These are phyloP conservation scores for Phytophthora pluvialis DNA, from an alignment of 352 stramenopile genomes.

Conservation along the genomic window DNA sequence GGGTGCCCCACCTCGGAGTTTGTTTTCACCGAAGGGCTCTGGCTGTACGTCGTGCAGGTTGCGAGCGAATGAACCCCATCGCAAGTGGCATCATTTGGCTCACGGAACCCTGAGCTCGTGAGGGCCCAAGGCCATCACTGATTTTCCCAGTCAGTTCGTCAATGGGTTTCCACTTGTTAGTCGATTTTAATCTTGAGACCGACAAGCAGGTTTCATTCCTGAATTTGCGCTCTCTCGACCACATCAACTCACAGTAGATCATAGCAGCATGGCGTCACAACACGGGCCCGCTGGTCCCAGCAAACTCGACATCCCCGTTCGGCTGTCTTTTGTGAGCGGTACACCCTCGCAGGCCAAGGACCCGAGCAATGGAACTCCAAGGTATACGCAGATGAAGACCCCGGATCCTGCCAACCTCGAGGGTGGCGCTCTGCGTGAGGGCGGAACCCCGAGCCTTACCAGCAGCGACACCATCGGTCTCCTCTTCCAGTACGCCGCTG, in stretches of 20 bases:
- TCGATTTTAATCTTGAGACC: constrained; percentile 6
- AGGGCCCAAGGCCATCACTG: neutral
- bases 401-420: constrained; percentile 26
- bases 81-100: neutral
- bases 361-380: neutral
- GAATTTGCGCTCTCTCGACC: constrained; percentile 18
- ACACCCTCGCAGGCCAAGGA: constrained; percentile 34
- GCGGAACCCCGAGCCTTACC: constrained; percentile 35
- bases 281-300: constrained; percentile 14
- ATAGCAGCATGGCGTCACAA: constrained; percentile 13
- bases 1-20: neutral
- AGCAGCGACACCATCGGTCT: constrained; percentile 45
- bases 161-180: constrained; percentile 7
- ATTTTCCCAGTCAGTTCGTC: neutral
- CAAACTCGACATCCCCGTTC: constrained; percentile 33
- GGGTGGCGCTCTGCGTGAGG: constrained; percentile 41
- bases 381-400: constrained; percentile 33
- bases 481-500: constrained; percentile 40
- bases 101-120: neutral
- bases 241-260: constrained; percentile 1
- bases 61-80: constrained; percentile 12
- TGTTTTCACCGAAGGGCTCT: constrained; percentile 1
- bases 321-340: constrained; percentile 46
- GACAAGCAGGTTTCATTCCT: constrained; percentile 24
- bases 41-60: neutral